Conservation (phyloP, 2,329 filamentous ascomycete species). For the Alternaria burnsii region DNA sequence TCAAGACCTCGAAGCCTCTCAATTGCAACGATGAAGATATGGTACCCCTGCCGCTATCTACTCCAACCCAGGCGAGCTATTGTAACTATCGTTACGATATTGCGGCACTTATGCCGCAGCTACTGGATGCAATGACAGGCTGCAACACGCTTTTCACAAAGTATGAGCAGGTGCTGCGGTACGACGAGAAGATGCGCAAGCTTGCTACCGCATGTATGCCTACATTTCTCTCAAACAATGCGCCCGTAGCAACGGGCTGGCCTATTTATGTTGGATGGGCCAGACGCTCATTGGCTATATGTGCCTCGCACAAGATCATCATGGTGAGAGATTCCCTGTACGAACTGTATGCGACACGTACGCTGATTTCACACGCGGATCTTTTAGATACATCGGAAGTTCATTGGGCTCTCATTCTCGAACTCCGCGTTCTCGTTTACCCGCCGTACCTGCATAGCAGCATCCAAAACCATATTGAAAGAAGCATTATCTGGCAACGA, state of each 20-base stretch:
- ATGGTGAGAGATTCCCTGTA: constrained; percentile 36
- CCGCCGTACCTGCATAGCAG: constrained; percentile 52
- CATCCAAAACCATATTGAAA: constrained; percentile 52
- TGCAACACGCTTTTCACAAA: constrained; percentile 52
- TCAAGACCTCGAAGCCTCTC: constrained; percentile 36
- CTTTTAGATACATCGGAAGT: constrained; percentile 49
- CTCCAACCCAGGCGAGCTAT: constrained; percentile 48
- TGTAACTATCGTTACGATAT: constrained; percentile 50
- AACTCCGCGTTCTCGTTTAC: constrained; percentile 52
- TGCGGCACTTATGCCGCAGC: constrained; percentile 49
- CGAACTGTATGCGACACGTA: not conserved
- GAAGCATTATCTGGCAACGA: constrained; percentile 46
- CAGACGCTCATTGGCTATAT: constrained; percentile 49
- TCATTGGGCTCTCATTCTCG: constrained; percentile 50
- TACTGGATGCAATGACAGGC: constrained; percentile 46
- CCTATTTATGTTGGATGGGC: constrained; percentile 52
- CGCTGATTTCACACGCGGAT: not conserved
- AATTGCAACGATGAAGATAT: constrained; percentile 49
- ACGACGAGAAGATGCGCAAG: constrained; percentile 49
- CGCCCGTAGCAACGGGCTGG: constrained; percentile 43
- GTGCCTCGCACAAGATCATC: constrained; percentile 53
- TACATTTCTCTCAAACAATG: constrained; percentile 42
- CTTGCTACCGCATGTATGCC: constrained; percentile 49
- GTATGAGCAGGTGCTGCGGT: constrained; percentile 53
- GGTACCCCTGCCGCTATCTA: constrained; percentile 4